These are phyloP conservation scores for Anthostomella pinea DNA, from an alignment of 2,329 filamentous ascomycete species.

Conservation along the genomic window DNA sequence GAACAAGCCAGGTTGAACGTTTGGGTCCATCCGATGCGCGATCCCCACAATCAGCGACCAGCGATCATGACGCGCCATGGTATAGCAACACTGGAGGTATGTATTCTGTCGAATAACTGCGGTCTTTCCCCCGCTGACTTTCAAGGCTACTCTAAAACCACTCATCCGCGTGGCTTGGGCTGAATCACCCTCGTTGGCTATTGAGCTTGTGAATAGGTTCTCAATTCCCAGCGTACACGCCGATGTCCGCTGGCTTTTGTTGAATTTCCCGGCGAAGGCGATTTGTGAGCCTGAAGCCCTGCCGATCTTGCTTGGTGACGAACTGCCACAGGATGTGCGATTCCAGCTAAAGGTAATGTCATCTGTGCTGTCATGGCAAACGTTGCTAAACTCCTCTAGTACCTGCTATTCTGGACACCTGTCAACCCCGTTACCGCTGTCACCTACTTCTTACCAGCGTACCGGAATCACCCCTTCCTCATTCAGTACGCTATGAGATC, in stretches of 20 bases:
- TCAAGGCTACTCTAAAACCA: slow-evolving; percentile 53
- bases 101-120: slow-evolving; percentile 9
- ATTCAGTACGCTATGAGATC: slow-evolving; percentile 97
- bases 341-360: slow-evolving; percentile 74
- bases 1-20: slow-evolving; percentile 81
- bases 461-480: slow-evolving; percentile 86
- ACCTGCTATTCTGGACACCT: slow-evolving; percentile 87
- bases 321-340: slow-evolving; percentile 74
- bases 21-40: slow-evolving; percentile 81
- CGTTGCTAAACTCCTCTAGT: slow-evolving; percentile 49
- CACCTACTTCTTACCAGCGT: slow-evolving; percentile 88
- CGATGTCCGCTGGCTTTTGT: slow-evolving; percentile 75
- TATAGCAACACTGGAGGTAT: slow-evolving; percentile 41
- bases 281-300: slow-evolving; percentile 79
- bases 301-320: slow-evolving; percentile 73
- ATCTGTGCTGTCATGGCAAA: neutral
- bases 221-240: slow-evolving; percentile 67
- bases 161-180: slow-evolving; percentile 82
- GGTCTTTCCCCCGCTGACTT: slow-evolving; percentile 15
- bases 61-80: slow-evolving; percentile 38
- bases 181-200: slow-evolving; percentile 80
- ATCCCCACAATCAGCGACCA: slow-evolving; percentile 43
- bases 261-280: slow-evolving; percentile 82
- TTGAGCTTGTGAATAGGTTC: slow-evolving; percentile 80
- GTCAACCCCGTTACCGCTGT: slow-evolving; percentile 91